phyloP scores from a whole-genome alignment of 495 filamentous ascomycete species.

The Neurospora tetraspora region DNA sequence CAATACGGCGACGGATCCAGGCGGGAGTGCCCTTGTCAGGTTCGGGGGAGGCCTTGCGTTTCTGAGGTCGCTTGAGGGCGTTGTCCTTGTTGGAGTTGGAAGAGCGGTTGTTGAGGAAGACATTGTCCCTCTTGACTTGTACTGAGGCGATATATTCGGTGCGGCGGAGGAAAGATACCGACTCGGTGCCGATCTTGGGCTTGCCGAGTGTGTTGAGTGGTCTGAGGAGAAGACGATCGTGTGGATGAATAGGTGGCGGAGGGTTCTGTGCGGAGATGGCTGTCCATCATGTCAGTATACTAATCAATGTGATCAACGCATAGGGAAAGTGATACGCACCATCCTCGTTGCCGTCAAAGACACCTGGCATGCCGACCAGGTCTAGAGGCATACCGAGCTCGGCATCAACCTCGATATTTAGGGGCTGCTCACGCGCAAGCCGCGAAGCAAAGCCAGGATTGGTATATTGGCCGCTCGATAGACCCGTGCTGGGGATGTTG shows the following conservation, averaged over 20 bases:
- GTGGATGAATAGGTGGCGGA: conserved; percentile 61
- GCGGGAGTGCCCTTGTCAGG: conserved; percentile 62
- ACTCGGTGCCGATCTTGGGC: conserved; percentile 50
- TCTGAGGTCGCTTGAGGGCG: conserved; percentile 26
- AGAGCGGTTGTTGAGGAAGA: conserved; percentile 30
- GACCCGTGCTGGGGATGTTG: conserved; percentile 86
- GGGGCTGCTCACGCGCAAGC: conserved; percentile 78
- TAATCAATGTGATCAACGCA: conserved; percentile 2
- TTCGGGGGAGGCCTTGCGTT: conserved; percentile 35
- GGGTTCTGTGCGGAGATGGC: conserved; percentile 71
- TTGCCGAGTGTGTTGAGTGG: conserved; percentile 74
- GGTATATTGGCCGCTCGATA: conserved; percentile 72
- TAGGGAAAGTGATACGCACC: conserved; percentile 47
- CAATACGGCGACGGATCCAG: conserved; percentile 69
- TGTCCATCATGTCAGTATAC: conserved; percentile 28
- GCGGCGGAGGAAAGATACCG: conserved; percentile 85
- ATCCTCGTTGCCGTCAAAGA: conserved; percentile 92
- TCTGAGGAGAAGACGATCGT: conserved; percentile 70
- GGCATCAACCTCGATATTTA: conserved; percentile 94
- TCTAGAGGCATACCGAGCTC: conserved; percentile 97
- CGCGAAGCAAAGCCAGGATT: conserved; percentile 78
- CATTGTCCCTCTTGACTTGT: conserved; percentile 20
- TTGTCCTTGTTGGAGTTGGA: conserved; percentile 26
- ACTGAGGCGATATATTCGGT: conserved; percentile 91
- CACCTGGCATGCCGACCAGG: conserved; percentile 82